Percentiles rank a stretch among this genome's conserved stretches.
phyloP scores from a whole-genome alignment of 495 filamentous ascomycete genomes.

The Aspergillus heteromorphus region DNA sequence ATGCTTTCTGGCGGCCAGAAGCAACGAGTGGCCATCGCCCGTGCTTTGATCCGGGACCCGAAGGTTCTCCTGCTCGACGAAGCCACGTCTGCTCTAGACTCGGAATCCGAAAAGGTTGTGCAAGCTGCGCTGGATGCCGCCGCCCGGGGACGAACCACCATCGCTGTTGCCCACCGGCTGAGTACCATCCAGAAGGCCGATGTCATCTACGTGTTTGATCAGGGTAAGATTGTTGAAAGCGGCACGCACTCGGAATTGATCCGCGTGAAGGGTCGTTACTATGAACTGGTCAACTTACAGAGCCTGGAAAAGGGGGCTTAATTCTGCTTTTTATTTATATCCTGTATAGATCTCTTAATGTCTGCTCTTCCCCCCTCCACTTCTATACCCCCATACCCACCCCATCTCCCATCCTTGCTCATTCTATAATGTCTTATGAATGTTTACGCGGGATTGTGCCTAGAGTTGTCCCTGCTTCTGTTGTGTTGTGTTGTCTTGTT shows the following conservation, averaged over 20 bases:
- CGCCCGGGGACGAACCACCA: conserved; percentile 68
- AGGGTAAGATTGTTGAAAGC: conserved; percentile 65
- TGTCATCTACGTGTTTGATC: conserved; percentile 78
- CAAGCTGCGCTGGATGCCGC: conserved; percentile 74
- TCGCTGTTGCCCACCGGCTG: conserved; percentile 73
- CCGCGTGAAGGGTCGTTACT: conserved; percentile 62
- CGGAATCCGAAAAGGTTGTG: conserved; percentile 75
- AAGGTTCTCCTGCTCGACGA: conserved; percentile 74
- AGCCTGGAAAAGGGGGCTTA: conserved; percentile 59
- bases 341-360: conserved; percentile 2
- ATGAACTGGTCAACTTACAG: conserved; percentile 73
- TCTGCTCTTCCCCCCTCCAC: neutral
- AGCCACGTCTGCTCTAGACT: conserved; percentile 77
- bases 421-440: conserved; percentile 4
- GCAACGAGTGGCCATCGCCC: conserved; percentile 73
- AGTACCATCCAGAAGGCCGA: conserved; percentile 81
- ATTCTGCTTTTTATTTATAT: conserved; percentile 9
- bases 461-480: neutral
- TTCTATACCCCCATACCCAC: conserved; percentile 1
- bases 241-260: conserved; percentile 68
- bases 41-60: conserved; percentile 66
- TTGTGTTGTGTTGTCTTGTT: conserved; percentile 4
- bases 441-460: neutral
- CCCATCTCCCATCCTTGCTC: conserved; percentile 1
- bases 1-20: conserved; percentile 81